Base-by-base conservation (phyloP, 2,329 filamentous ascomycete genomes). In the Monascus ruber region DNA sequence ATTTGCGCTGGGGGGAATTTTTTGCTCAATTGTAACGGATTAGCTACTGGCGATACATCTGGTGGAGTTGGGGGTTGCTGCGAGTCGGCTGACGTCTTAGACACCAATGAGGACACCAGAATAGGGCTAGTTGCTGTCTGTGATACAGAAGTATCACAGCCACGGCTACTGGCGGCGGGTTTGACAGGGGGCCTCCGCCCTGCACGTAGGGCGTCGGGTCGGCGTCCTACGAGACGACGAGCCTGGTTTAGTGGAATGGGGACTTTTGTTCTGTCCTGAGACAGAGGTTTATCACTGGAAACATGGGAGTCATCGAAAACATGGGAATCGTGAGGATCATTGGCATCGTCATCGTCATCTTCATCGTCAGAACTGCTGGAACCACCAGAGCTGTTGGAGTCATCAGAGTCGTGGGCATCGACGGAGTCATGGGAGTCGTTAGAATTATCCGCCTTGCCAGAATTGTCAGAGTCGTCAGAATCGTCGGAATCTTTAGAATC, bases 81-180 rank as follows among this genome's bases (percentile, higher is more conserved):
- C 7, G 52, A 49, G 40, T 61, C 54, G 35, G 42, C 43, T 6
- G 49, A 50, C 5, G 47, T 49, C 40, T 51, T 55, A 10, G 57
- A 58, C 24, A 44, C 48, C 9, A 53, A 42, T 5, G 60, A 58
- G 24, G 59, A 63, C 5, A 52, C 50, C 33, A 53, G 55, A 36
- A 53, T 59, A 10, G 53, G 55, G 34, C 52, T 56, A 35, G 48
- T 51, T 24, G 55, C 58, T 25, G 53, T 47, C 39, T 59, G 28
- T 10, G 6, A 17, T 17, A 17, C 17, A 17, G 17, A 17, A 17
- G 17, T 17, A 17, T 17, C 17, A 17, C 17, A 17, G 17, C 17
- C 2, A 17, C 17, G 17, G 17, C 17, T 17, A 3, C 17, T 17
- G 3, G 17, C 17, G 2, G 17, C 17, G 17, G 17, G 17, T 17